These are phyloP conservation scores for Talaromyces sp. DNA, from an alignment of 2,329 filamentous ascomycete genomes.

Conservation along the genomic window DNA sequence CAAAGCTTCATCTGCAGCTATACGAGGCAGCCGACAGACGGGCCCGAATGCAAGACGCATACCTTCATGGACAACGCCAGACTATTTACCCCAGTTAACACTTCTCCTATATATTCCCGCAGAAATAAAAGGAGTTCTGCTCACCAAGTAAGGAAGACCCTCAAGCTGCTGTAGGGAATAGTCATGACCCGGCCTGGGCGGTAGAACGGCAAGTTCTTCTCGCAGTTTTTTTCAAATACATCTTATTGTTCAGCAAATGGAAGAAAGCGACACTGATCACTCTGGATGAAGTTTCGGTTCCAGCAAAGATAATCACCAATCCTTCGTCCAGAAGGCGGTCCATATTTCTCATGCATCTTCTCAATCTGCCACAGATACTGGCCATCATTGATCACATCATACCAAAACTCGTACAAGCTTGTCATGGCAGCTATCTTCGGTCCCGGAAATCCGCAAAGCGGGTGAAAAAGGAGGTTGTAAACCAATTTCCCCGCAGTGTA, in stretches of 20 bases:
- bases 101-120: too few relatives aligned
- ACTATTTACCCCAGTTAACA: neutral
- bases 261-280: neutral
- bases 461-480: conserved; percentile 25
- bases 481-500: neutral
- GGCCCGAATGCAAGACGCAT: conserved; percentile 3
- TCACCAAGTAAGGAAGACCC: conserved; percentile 1
- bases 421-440: conserved; percentile 26
- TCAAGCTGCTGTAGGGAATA: neutral
- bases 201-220: neutral
- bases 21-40: neutral
- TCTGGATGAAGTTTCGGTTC: neutral
- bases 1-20: neutral
- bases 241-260: neutral
- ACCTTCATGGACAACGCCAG: neutral
- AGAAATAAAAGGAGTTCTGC: too few relatives aligned
- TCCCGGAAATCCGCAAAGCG: conserved; percentile 25
- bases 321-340: conserved; percentile 2
- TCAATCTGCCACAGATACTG: conserved; percentile 29
- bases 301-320: neutral
- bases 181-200: neutral
- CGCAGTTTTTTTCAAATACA: neutral
- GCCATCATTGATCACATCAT: conserved; percentile 27
- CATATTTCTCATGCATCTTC: conserved; percentile 28
- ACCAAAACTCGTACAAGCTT: conserved; percentile 31